These are phyloP conservation scores for Penicillium cataractarum DNA, from an alignment of 495 filamentous ascomycete genomes.

Conservation along the genomic window DNA sequence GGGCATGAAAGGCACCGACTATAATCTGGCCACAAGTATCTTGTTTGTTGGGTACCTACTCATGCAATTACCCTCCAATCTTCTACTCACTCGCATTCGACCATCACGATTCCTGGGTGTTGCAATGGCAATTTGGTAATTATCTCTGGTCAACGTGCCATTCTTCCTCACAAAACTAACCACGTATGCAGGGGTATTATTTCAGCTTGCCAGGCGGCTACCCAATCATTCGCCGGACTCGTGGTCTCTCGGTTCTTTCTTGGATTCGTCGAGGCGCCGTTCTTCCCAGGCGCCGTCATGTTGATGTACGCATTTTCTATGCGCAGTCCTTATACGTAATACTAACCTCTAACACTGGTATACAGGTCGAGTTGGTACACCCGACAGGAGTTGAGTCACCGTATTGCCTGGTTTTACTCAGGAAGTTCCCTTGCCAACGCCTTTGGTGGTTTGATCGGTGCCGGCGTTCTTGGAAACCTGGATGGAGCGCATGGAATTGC, in stretches of 20 bases:
- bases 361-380: slow-evolving; percentile 54
- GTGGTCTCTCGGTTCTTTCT: slow-evolving; percentile 70
- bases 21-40: slow-evolving; percentile 64
- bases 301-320: slow-evolving; percentile 29
- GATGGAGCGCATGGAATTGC: slow-evolving; percentile 55
- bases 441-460: slow-evolving; percentile 65
- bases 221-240: slow-evolving; percentile 59
- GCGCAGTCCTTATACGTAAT: neutral
- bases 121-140: slow-evolving; percentile 41
- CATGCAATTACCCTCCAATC: slow-evolving; percentile 63
- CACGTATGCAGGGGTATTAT: slow-evolving; percentile 60
- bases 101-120: slow-evolving; percentile 37
- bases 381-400: slow-evolving; percentile 47
- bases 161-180: slow-evolving; percentile 52
- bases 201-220: slow-evolving; percentile 62
- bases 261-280: slow-evolving; percentile 61
- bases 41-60: slow-evolving; percentile 68
- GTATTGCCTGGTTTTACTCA: slow-evolving; percentile 64
- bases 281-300: slow-evolving; percentile 50
- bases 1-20: slow-evolving; percentile 50
- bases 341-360: neutral
- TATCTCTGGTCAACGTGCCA: slow-evolving; percentile 51
- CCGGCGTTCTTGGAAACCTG: slow-evolving; percentile 47
- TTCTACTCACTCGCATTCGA: slow-evolving; percentile 54
- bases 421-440: slow-evolving; percentile 65